These are phyloP conservation scores for Chytriomyces sp. DNA, from an alignment of 192 early-diverging fungal genomes.

Conservation along the genomic window DNA sequence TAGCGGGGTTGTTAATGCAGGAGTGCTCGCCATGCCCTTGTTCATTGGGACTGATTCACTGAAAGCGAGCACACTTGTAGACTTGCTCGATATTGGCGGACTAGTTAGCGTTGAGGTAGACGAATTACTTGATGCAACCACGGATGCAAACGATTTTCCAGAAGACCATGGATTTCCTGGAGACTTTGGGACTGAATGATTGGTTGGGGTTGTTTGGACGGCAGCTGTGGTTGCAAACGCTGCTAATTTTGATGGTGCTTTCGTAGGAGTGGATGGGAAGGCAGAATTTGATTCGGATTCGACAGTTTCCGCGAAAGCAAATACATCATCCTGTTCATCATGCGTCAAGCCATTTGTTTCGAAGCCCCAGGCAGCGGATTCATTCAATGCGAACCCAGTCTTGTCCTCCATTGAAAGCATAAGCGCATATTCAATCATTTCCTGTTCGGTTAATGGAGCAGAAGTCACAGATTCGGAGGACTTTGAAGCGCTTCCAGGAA, in stretches of 20 bases:
- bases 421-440: slow-evolving; percentile 34
- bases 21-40: background rate
- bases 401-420: slow-evolving; percentile 39
- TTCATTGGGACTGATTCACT: slow-evolving; percentile 5
- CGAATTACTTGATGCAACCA: background rate
- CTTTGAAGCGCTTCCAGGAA: background rate
- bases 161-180: slow-evolving; percentile 15
- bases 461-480: background rate
- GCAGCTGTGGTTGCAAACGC: background rate
- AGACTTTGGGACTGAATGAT: background rate
- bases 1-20: background rate
- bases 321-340: too few relatives aligned
- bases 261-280: background rate
- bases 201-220: background rate
- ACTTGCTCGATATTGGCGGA: background rate
- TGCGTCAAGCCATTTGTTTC: too few relatives aligned
- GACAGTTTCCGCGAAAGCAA: too few relatives aligned
- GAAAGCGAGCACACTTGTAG: background rate
- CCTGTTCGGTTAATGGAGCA: slow-evolving; percentile 24
- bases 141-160: slow-evolving; percentile 27
- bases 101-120: background rate
- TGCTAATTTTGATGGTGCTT: background rate
- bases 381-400: background rate
- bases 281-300: too few relatives aligned
- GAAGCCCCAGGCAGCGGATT: background rate